Evolutionary conservation across 768 basidiomycete species (phyloP).

Genomic region (Baorangia bicolor): DNA sequence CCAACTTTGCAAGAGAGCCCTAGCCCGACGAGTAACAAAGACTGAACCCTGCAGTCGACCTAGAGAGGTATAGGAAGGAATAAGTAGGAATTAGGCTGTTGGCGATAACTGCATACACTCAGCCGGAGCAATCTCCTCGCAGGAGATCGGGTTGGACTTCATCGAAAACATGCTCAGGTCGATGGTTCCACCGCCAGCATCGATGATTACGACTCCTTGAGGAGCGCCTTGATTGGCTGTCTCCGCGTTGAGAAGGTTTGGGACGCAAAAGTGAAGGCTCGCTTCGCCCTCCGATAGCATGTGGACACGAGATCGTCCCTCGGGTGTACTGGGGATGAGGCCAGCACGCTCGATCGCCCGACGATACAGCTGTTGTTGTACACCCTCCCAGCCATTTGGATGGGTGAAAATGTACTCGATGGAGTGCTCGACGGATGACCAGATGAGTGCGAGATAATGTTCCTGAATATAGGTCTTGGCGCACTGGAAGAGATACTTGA

Average conservation of each 20-base stretch:
- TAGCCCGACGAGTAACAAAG: constrained; percentile 43
- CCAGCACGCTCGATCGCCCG: constrained; percentile 20
- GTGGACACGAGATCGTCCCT: constrained; percentile 14
- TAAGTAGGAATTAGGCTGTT: background rate
- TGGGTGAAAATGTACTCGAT: constrained; percentile 24
- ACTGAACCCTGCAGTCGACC: constrained; percentile 48
- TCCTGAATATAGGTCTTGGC: constrained; percentile 13
- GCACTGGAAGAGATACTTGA: no score
- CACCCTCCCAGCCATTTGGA: constrained; percentile 31
- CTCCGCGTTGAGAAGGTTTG: constrained; percentile 30
- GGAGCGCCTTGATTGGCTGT: constrained; percentile 18
- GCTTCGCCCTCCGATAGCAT: no score
- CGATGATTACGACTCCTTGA: constrained; percentile 37
- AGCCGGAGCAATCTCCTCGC: constrained; percentile 35
- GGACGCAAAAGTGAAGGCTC: constrained; percentile 36
- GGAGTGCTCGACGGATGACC: constrained; percentile 12
- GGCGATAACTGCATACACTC: constrained; percentile 17
- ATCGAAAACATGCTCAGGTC: constrained; percentile 38
- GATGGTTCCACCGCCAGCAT: no score
- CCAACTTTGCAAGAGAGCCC: constrained; percentile 36
- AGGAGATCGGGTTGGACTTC: constrained; percentile 17
- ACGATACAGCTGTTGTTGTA: constrained; percentile 24
- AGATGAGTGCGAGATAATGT: constrained; percentile 15
- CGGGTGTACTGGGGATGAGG: constrained; percentile 12
- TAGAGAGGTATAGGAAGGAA: constrained; percentile 8